Evolutionary conservation across 768 basidiomycete genomes (phyloP).

Genomic region (Fomitopsis pulvina): DNA sequence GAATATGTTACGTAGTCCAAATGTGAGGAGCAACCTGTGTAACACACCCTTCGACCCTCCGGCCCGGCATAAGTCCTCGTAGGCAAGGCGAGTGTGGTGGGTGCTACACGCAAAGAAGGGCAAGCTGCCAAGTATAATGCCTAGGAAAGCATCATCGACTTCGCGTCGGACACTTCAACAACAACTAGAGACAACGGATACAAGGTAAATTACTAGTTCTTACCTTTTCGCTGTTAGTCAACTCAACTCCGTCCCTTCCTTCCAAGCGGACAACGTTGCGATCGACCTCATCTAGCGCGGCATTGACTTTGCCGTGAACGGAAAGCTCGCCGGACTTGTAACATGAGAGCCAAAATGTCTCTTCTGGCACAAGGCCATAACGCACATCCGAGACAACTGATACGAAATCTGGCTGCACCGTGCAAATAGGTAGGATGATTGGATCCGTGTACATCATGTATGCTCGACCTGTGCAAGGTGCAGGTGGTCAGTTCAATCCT

Average conservation of each 20-base stretch:
- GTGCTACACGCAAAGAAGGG: constrained; percentile 37
- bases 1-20: not conserved
- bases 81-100: constrained; percentile 44
- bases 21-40: not conserved
- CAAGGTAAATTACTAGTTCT: constrained; percentile 10
- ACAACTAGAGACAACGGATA: not conserved
- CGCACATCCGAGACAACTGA: constrained; percentile 58
- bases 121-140: constrained; percentile 42
- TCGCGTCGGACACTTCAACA: not conserved
- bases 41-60: constrained; percentile 1
- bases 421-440: constrained; percentile 40
- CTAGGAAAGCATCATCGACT: constrained; percentile 5
- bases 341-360: constrained; percentile 72
- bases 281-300: constrained; percentile 47
- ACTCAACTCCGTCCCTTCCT: constrained; percentile 41
- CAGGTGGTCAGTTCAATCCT: too few species aligned
- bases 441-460: not conserved
- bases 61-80: constrained; percentile 43
- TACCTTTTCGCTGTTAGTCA: constrained; percentile 31
- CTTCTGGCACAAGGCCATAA: constrained; percentile 46
- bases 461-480: too few species aligned
- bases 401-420: constrained; percentile 55
- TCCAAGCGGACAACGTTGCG: constrained; percentile 41
- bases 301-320: constrained; percentile 59
- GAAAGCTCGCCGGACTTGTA: constrained; percentile 48